Evolutionary conservation across 495 filamentous ascomycete genomes (phyloP), one percentile per base, ranked within the genome.

Genomic region (Penicillium paradoxum): DNA sequence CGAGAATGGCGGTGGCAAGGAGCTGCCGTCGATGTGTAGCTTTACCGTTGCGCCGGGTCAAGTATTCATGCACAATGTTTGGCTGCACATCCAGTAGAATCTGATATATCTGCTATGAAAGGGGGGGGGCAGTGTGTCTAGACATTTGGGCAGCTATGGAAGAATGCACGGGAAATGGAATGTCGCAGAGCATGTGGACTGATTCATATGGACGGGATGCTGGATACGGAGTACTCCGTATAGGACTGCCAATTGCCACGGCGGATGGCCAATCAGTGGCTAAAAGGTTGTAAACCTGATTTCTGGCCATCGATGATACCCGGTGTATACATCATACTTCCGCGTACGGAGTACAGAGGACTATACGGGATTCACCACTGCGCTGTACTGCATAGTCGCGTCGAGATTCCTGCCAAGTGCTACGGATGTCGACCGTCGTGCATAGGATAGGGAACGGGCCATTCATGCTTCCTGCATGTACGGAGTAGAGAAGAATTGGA

Each of bases 1-100:
- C 7, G 30, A 10, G 41, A 29, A 30, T 43, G 22, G 40, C 22
- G 41, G 37, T 29, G 37, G 37, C 27, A 19, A 33, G 24, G 36
- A 27, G 27, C n/a, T 21, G 25, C 6, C 19, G 17, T 32, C 49
- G 21, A 24, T 21, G 25, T 34, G 13, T 51, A 14, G 38, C 18
- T 34, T 51, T 51, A 34, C 49, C 49, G 21, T 19, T 51, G 48
- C 18, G 1, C 17, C n/a, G 50, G 41, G 50, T 32, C 50, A 17
- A 25, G 39, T 25, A 8, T 5, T 13, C 6, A 45, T 44, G 29
- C 25, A 49, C 14, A 6, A 5, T 15, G 6, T 27, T 15, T 15
- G 40, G 14, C 32, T 13, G 34, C 11, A 15, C 7, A 15, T 15
- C 5, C 14, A 4, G 14, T 1, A n/a, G 17, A 6, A 17, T 37